Evolutionary conservation across 176 grass and related monocot genomes (phyloP), one percentile per base, ranked within the genome.

Genomic region (Puccinellia tenuiflora): DNA sequence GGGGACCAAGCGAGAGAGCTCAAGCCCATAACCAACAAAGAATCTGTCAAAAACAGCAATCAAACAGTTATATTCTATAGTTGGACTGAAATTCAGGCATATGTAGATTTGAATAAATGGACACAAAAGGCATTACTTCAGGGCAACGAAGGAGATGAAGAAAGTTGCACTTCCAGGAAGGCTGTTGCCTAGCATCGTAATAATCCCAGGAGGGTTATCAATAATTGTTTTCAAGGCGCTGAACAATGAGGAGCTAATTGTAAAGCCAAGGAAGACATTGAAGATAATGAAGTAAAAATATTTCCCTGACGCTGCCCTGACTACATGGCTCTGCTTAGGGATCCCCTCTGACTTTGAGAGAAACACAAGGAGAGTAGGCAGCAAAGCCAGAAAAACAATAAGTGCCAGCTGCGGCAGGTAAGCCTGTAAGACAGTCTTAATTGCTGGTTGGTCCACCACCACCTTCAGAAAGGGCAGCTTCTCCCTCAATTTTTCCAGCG

Each of bases 1-100:
- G 70, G 96, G 96, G 65, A 96, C 93, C 80, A 99, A 9, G 2
- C 91, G 96, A 42, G 96, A 99, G 26, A 96, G 87, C 74, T 99
- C 89, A 69, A 99, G 96, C 42, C 93, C 96, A 55, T 99, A 99
- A 56, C 96, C 96, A 82, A 99, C 86, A 48, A 99, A 99, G 84
- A 94, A 96, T 82, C 96, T 99, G 88, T n/a, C 3, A 51, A 85
- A 42, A 52, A 9, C 17, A 87, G 70, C 17, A 89, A 75, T n/a
- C 10, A 39, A 62, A 63, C 28, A 82, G 71, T 81, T 80, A 87
- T 46, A 29, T 75, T 46, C 56, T 37, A 42, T 55, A 65, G 4
- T 35, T 84, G 26, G 50, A 67, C 10, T 37, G 33, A 84, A 67
- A 82, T 81, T 53, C 22, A 86, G 26, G 48, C 3, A 60, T 34